These are phyloP conservation scores for Suillus fuscotomentosus DNA, from an alignment of 768 basidiomycete genomes.

Conservation along the genomic window DNA sequence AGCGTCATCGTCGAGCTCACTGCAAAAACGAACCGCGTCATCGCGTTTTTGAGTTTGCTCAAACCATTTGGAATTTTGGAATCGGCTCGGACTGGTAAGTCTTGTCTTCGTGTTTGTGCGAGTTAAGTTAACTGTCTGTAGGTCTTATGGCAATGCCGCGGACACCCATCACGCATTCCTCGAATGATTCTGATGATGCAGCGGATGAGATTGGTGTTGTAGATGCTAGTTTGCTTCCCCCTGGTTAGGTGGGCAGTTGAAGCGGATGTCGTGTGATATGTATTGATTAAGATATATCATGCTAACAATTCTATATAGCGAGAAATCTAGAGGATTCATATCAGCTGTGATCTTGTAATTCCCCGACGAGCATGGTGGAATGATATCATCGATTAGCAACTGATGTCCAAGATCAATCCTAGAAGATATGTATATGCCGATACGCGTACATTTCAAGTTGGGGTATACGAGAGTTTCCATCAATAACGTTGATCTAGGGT, in stretches of 20 bases:
- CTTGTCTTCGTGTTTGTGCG: slow-evolving; percentile 1
- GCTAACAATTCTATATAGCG: background rate
- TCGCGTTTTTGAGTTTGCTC: slow-evolving; percentile 88
- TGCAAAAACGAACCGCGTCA: slow-evolving; percentile 87
- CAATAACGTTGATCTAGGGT: too few species aligned
- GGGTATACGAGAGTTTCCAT: too few species aligned
- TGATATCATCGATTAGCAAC: background rate
- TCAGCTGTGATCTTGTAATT: background rate
- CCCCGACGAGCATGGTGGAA: background rate
- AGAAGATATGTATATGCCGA: background rate
- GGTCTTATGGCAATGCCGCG: slow-evolving; percentile 99
- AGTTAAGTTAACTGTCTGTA: slow-evolving; percentile 26
- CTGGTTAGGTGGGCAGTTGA: slow-evolving; percentile 56
- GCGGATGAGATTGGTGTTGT: slow-evolving; percentile 57
- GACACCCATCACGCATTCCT: slow-evolving; percentile 72
- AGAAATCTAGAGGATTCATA: background rate
- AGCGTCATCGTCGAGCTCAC: slow-evolving; percentile 94
- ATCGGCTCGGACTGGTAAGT: slow-evolving; percentile 87
- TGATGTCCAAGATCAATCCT: background rate
- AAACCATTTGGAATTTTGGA: slow-evolving; percentile 96
- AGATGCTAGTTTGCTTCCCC: slow-evolving; percentile 91
- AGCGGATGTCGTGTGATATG: background rate
- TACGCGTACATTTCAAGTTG: background rate
- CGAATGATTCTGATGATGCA: slow-evolving; percentile 57
- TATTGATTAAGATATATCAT: background rate